These are phyloP conservation scores for Tetrapisispora taiwanensis DNA, from an alignment of 805 yeast genomes.

Conservation along the genomic window DNA sequence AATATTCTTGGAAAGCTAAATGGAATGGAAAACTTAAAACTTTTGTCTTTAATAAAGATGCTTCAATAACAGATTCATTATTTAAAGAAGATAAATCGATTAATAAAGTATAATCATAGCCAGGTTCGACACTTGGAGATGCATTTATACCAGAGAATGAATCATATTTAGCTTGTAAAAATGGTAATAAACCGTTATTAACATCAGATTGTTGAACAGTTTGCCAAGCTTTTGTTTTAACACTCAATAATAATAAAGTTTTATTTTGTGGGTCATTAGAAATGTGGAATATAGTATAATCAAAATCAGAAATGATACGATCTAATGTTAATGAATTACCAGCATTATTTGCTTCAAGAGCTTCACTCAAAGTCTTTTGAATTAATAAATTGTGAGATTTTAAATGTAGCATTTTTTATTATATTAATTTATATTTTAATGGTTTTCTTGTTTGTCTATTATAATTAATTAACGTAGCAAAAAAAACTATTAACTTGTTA, in stretches of 20 bases:
- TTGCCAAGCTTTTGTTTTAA: conserved; percentile 28
- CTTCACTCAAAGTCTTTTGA: conserved; percentile 67
- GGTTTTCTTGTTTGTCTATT: too few species aligned
- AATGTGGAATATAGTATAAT: conserved; percentile 87
- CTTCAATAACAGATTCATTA: conserved; percentile 44
- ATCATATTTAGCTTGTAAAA: conserved; percentile 14
- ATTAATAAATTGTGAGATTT: conserved; percentile 77
- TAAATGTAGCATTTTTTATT: conserved; percentile 59
- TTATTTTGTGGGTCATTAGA: conserved; percentile 65
- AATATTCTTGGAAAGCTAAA: conserved; percentile 72
- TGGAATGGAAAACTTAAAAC: conserved; percentile 91
- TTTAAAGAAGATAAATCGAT: conserved; percentile 53
- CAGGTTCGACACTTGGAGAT: conserved; percentile 40
- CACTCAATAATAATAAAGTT: conserved; percentile 28
- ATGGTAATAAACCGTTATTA: conserved; percentile 13
- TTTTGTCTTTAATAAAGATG: conserved; percentile 73
- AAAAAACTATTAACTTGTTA: too few species aligned
- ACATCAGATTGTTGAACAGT: conserved; percentile 15
- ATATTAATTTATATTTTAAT: too few species aligned
- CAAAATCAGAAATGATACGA: conserved; percentile 88
- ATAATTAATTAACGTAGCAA: too few species aligned
- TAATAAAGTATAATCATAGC: conserved; percentile 70
- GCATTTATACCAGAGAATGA: conserved; percentile 17
- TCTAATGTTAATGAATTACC: conserved; percentile 43
- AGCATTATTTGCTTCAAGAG: conserved; percentile 21